These are phyloP conservation scores for Rhodotorula mucilaginosa DNA, from an alignment of 1,284 basidiomycete species.

Conservation along the genomic window DNA sequence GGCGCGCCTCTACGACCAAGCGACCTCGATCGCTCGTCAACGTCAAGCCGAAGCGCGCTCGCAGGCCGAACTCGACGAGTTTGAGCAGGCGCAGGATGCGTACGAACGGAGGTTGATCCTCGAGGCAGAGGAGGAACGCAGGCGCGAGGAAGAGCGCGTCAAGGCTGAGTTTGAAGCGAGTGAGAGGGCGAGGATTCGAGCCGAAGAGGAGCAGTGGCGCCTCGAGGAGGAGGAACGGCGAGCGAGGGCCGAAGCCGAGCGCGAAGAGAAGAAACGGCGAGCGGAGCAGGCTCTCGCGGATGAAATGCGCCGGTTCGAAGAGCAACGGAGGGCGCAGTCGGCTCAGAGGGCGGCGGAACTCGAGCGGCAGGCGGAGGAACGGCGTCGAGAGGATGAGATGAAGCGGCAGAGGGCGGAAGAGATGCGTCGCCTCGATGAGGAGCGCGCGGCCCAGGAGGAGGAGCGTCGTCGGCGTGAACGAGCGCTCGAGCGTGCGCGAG, in stretches of 20 bases:
- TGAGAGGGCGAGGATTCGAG: background rate
- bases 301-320: conserved; percentile 16
- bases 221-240: conserved; percentile 17
- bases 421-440: conserved; percentile 15
- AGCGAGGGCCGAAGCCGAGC: background rate
- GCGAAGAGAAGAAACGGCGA: conserved; percentile 12
- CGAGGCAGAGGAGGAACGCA: conserved; percentile 16
- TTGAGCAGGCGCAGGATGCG: conserved; percentile 19
- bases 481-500: conserved; percentile 14
- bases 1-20: conserved; percentile 28
- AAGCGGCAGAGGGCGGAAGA: conserved; percentile 23
- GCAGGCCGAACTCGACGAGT: conserved; percentile 21
- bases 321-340: conserved; percentile 13
- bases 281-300: conserved; percentile 16
- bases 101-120: conserved; percentile 13
- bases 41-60: conserved; percentile 23
- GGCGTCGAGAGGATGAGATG: conserved; percentile 25
- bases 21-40: conserved; percentile 15
- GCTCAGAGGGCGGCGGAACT: conserved; percentile 13
- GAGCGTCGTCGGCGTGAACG: conserved; percentile 4
- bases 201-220: conserved; percentile 14
- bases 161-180: conserved; percentile 9
- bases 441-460: conserved; percentile 15
- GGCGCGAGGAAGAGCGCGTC: conserved; percentile 12
- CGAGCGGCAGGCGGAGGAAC: conserved; percentile 6